Evolutionary conservation across 2,329 filamentous ascomycete species (phyloP).

Genomic region (Fusarium guadeloupense): DNA sequence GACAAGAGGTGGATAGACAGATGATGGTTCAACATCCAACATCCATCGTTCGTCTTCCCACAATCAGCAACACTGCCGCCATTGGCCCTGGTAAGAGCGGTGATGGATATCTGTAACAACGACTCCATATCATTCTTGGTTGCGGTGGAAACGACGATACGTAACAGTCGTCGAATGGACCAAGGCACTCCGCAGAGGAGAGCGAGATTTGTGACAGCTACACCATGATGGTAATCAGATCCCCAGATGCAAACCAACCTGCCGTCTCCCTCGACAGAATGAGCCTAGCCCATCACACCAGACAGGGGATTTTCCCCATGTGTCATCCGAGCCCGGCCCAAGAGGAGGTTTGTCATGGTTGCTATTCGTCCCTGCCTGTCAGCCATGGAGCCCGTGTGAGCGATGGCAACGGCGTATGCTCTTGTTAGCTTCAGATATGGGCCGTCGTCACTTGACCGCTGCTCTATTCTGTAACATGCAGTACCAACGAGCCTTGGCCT

Average conservation of each 20-base stretch:
- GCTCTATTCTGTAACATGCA: slow-evolving; percentile 31
- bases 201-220: slow-evolving; percentile 27
- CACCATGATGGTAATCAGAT: slow-evolving; percentile 28
- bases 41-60: slow-evolving; percentile 12
- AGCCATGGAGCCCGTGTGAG: slow-evolving; percentile 37
- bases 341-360: slow-evolving; percentile 27
- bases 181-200: slow-evolving; percentile 17
- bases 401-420: slow-evolving; percentile 25
- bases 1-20: slow-evolving; percentile 17
- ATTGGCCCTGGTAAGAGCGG: slow-evolving; percentile 36
- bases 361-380: slow-evolving; percentile 35
- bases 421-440: slow-evolving; percentile 35
- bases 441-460: slow-evolving; percentile 42
- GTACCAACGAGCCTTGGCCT: slow-evolving; percentile 12
- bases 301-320: slow-evolving; percentile 37
- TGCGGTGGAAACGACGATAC: slow-evolving; percentile 35
- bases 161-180: slow-evolving; percentile 33
- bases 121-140: slow-evolving; percentile 32
- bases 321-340: slow-evolving; percentile 38
- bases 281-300: slow-evolving; percentile 27
- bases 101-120: slow-evolving; percentile 37
- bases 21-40: slow-evolving; percentile 13
- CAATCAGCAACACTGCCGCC: slow-evolving; percentile 7
- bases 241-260: slow-evolving; percentile 34
- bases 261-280: slow-evolving; percentile 24